Conservation (phyloP, 805 yeast species). For the Barnettozyma populi region DNA sequence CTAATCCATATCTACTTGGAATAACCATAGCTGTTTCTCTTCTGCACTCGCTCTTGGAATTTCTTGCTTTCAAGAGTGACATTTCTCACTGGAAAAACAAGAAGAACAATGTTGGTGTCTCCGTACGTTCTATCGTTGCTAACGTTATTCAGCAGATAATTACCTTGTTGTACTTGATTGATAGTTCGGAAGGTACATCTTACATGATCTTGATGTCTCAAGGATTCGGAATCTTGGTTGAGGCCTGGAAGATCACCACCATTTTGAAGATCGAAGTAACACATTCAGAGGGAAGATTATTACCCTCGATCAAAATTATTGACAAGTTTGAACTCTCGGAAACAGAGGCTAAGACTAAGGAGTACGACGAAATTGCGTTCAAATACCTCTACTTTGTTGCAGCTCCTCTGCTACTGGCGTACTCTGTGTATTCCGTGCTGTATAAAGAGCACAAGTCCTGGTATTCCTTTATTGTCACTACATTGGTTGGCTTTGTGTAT, state of each 20-base stretch:
- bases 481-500: constrained; percentile 36
- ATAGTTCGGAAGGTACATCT: constrained; percentile 35
- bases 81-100: constrained; percentile 36
- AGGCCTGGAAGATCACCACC: constrained; percentile 39
- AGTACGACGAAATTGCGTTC: constrained; percentile 36
- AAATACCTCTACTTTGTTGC: constrained; percentile 32
- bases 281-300: constrained; percentile 15
- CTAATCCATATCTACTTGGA: constrained; percentile 31
- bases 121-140: constrained; percentile 34
- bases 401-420: constrained; percentile 32
- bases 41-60: constrained; percentile 33
- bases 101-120: constrained; percentile 35
- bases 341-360: constrained; percentile 34
- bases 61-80: constrained; percentile 37
- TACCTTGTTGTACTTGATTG: constrained; percentile 33
- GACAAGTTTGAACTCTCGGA: constrained; percentile 33
- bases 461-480: constrained; percentile 36
- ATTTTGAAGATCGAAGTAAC: constrained; percentile 27
- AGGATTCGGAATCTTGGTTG: constrained; percentile 34
- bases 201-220: constrained; percentile 33
- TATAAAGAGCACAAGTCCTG: constrained; percentile 37
- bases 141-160: constrained; percentile 36
- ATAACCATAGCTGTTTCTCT: constrained; percentile 30
- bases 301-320: constrained; percentile 22
- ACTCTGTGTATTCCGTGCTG: constrained; percentile 32